phyloP scores from a whole-genome alignment of 441 rosid genomes.

The Cnidoscolus chayamansa region DNA sequence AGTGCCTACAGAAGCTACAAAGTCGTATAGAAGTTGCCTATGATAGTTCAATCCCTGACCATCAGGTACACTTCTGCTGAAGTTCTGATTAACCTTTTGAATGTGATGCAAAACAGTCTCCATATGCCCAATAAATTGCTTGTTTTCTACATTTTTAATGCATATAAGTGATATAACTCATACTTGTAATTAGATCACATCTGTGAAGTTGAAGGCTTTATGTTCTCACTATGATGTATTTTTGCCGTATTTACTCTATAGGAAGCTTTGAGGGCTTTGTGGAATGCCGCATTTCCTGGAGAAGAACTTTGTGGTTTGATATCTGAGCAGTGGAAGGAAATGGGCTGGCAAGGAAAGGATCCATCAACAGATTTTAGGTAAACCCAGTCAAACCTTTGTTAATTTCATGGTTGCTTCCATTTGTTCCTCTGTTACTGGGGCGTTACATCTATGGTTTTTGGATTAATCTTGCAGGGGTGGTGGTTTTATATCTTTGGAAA shows the following conservation, averaged over 20 bases:
- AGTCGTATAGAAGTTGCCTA: constrained; percentile 78
- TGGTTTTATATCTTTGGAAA: constrained; percentile 90
- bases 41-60: constrained; percentile 74
- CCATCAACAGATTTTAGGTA: constrained; percentile 96
- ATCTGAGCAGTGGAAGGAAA: constrained; percentile 96
- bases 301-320: constrained; percentile 70
- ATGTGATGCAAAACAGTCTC: constrained; percentile 6
- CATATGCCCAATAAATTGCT: background rate
- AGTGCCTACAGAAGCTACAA: constrained; percentile 78
- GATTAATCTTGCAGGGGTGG: constrained; percentile 70
- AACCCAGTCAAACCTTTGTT: background rate
- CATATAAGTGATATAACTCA: background rate
- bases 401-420: background rate
- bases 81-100: background rate
- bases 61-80: constrained; percentile 54
- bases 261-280: constrained; percentile 75
- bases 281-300: constrained; percentile 79
- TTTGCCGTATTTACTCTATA: constrained; percentile 27
- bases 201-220: background rate
- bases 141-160: constrained; percentile 8
- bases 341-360: constrained; percentile 99
- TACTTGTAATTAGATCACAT: background rate
- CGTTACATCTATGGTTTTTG: constrained; percentile 12
- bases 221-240: constrained; percentile 1
- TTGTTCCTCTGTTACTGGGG: background rate